These are phyloP conservation scores for Allomyces macrogynus DNA, from an alignment of 192 early-diverging fungal genomes.

Conservation along the genomic window DNA sequence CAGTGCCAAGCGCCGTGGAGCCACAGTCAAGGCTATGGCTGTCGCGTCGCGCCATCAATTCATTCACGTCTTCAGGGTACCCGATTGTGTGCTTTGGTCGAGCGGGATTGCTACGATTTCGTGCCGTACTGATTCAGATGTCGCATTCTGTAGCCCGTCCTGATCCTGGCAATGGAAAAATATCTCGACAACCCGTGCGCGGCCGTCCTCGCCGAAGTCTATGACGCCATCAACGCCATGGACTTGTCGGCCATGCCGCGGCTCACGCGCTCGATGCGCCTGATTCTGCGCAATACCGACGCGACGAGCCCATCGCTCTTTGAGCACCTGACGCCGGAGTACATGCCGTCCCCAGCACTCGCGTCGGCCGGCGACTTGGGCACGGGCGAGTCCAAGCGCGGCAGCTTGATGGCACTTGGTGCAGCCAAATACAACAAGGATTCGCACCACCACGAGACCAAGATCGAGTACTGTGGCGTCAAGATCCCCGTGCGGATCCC, in stretches of 20 bases:
- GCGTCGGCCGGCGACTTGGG: too few species aligned
- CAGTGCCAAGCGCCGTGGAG: slow-evolving; percentile 61
- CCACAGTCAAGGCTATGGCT: slow-evolving; percentile 82
- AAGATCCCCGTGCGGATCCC: slow-evolving; percentile 76
- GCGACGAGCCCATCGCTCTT: slow-evolving; percentile 8
- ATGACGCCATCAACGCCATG: slow-evolving; percentile 64
- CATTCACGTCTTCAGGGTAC: slow-evolving; percentile 61
- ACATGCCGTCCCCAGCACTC: too few species aligned
- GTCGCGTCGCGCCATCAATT: slow-evolving; percentile 75
- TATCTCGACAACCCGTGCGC: slow-evolving; percentile 61
- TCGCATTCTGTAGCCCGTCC: slow-evolving; percentile 39
- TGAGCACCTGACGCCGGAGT: too few species aligned
- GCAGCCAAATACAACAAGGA: slow-evolving; percentile 49
- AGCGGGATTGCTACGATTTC: neutral
- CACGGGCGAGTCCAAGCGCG: too few species aligned
- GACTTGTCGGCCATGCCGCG: slow-evolving; percentile 59
- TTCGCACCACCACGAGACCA: slow-evolving; percentile 69
- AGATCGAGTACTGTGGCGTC: slow-evolving; percentile 61
- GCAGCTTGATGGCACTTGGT: slow-evolving; percentile 2
- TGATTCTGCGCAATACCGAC: slow-evolving; percentile 61
- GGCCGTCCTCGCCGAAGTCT: slow-evolving; percentile 55
- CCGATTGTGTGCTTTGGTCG: neutral
- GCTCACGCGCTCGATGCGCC: slow-evolving; percentile 55
- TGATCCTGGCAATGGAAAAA: slow-evolving; percentile 76
- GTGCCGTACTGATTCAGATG: neutral